A percentile compares a stretch with the other conserved stretches of the same genome.
These are phyloP conservation scores for Geranium brycei DNA, from an alignment of 345 rosid species.

Conservation along the genomic window DNA sequence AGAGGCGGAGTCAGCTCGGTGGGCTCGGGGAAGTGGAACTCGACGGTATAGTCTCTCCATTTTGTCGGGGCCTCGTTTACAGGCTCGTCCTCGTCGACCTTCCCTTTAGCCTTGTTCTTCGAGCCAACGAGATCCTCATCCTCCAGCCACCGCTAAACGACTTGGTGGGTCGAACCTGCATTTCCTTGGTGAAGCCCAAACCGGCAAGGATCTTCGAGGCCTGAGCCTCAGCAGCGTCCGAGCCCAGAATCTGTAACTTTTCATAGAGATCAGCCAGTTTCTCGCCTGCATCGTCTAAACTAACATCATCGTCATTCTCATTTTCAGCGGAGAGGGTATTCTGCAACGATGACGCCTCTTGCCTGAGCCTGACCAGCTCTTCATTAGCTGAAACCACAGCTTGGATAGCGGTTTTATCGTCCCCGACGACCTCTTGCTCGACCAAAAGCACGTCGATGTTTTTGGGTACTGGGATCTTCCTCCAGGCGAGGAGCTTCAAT, in stretches of 20 bases:
- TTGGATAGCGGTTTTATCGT: constrained; percentile 65
- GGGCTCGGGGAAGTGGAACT: constrained; percentile 93
- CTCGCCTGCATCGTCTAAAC: constrained; percentile 61
- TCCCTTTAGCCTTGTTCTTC: constrained; percentile 63
- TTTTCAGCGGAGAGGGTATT: constrained; percentile 20
- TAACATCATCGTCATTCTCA: constrained; percentile 21
- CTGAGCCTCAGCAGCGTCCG: constrained; percentile 93
- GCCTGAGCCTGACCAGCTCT: constrained; percentile 55
- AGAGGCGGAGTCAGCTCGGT: constrained; percentile 95
- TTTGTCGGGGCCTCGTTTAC: constrained; percentile 59
- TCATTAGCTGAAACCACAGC: constrained; percentile 93
- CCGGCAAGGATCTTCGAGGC: constrained; percentile 95
- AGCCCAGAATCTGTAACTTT: constrained; percentile 67
- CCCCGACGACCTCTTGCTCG: constrained; percentile 93
- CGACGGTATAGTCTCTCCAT: constrained; percentile 89
- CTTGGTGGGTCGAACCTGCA: constrained; percentile 68
- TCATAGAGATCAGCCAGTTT: constrained; percentile 77
- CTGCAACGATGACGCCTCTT: constrained; percentile 44
- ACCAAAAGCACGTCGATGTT: constrained; percentile 92
- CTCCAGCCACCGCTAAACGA: constrained; percentile 99
- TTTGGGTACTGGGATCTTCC: constrained; percentile 91
- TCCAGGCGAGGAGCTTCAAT: constrained; percentile 90
- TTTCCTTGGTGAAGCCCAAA: constrained; percentile 76
- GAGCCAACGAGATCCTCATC: constrained; percentile 88
- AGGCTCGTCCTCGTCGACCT: constrained; percentile 61